A percentile compares a stretch with the other conserved stretches of the same genome.
Evolutionary conservation across 306 rosid genomes (phyloP).

Genomic region (Senna tora): DNA sequence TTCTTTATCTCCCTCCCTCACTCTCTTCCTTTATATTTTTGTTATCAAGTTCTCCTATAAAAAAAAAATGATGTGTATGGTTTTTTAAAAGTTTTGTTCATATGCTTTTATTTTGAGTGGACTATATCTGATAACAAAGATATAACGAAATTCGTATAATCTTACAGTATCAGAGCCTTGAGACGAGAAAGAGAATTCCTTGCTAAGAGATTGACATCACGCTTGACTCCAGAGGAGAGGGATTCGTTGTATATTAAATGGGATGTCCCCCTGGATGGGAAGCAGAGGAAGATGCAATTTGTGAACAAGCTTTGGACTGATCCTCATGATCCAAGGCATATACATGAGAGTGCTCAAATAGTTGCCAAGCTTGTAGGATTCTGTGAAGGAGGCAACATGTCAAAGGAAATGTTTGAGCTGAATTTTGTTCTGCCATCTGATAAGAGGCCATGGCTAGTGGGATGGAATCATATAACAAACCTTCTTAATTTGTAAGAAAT

Average conservation of each 20-base stretch:
- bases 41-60: no score
- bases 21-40: not conserved
- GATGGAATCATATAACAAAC: constrained; percentile 86
- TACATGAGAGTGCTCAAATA: constrained; percentile 91
- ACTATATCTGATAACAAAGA: no score
- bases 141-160: no score
- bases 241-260: constrained; percentile 81
- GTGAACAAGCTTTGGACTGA: constrained; percentile 91
- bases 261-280: constrained; percentile 96
- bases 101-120: no score
- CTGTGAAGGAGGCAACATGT: constrained; percentile 87
- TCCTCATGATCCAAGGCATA: constrained; percentile 79
- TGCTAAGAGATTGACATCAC: constrained; percentile 86
- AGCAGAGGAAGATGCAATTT: constrained; percentile 86
- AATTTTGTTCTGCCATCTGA: constrained; percentile 90
- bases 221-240: constrained; percentile 82
- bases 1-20: constrained; percentile 35
- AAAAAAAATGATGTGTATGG: no score
- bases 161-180: constrained; percentile 79
- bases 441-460: constrained; percentile 84
- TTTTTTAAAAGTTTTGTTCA: no score
- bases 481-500: constrained; percentile 67
- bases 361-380: constrained; percentile 97
- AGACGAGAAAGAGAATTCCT: constrained; percentile 92
- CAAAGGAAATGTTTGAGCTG: constrained; percentile 96